Evolutionary conservation across 345 rosid genomes (phyloP).

Genomic region (Isatis tinctoria): DNA sequence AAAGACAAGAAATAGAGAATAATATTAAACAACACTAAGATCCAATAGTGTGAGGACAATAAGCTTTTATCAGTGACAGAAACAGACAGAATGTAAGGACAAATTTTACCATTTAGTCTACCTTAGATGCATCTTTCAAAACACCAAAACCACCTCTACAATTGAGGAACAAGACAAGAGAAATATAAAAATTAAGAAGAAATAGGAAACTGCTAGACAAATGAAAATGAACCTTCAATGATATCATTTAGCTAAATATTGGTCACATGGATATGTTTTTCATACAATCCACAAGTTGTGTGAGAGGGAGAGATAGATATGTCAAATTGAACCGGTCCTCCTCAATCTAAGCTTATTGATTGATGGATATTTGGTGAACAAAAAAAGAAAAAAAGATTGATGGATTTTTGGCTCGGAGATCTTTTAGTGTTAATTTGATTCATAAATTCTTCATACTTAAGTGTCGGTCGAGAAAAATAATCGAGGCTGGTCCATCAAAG

Average conservation of each 20-base stretch:
- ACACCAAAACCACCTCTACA: slow-evolving; percentile 15
- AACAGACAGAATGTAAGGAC: slow-evolving; percentile 7
- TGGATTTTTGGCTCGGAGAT: not conserved
- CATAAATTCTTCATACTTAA: not conserved
- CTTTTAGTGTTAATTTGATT: not conserved
- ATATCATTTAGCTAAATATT: slow-evolving; percentile 17
- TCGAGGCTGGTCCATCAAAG: not conserved
- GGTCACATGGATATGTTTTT: slow-evolving; percentile 24
- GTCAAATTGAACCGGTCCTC: not conserved
- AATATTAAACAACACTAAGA: slow-evolving; percentile 13
- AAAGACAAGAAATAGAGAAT: slow-evolving; percentile 26
- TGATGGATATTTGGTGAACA: too few relatives aligned
- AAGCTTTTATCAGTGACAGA: slow-evolving; percentile 16
- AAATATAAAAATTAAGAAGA: not conserved
- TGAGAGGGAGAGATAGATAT: slow-evolving; percentile 1
- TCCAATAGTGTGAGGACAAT: slow-evolving; percentile 25
- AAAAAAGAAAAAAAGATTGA: too few relatives aligned
- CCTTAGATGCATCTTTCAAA: slow-evolving; percentile 21
- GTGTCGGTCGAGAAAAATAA: not conserved
- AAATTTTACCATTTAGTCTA: slow-evolving; percentile 8
- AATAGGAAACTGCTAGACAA: slow-evolving; percentile 1
- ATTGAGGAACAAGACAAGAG: slow-evolving; percentile 1
- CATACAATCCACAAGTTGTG: slow-evolving; percentile 20
- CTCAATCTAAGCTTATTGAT: not conserved
- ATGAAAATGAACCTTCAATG: slow-evolving; percentile 13